Evolutionary conservation across 345 rosid species (phyloP).

Genomic region (Pugionium cornutum): DNA sequence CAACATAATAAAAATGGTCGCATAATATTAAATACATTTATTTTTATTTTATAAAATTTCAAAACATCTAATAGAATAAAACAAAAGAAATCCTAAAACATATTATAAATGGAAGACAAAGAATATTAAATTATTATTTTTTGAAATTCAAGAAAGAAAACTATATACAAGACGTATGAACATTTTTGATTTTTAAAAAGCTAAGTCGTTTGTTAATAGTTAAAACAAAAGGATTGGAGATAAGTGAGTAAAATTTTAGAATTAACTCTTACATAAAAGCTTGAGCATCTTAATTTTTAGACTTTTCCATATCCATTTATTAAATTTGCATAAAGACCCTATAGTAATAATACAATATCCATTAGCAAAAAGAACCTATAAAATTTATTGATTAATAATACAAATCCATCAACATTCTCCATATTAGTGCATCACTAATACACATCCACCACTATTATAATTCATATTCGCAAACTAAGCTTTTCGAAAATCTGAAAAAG

Average conservation of each 20-base stretch:
- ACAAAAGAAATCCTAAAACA: too few species aligned
- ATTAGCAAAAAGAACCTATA: background rate
- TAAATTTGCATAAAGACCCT: background rate
- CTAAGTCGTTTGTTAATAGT: background rate
- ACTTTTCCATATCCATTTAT: conserved; percentile 1
- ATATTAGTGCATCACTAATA: conserved; percentile 27
- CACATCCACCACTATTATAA: conserved; percentile 21
- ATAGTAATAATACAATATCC: too few species aligned
- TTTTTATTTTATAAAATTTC: too few species aligned
- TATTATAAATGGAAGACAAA: too few species aligned
- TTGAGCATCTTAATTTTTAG: conserved; percentile 12
- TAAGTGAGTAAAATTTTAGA: background rate
- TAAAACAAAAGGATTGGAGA: background rate
- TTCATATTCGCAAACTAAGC: background rate
- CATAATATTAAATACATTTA: too few species aligned
- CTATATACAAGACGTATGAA: background rate
- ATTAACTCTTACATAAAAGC: conserved; percentile 13
- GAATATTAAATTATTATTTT: too few species aligned
- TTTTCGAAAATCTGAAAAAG: background rate
- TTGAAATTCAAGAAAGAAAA: background rate
- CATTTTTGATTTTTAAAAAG: background rate
- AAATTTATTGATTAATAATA: conserved; percentile 8
- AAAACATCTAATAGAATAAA: too few species aligned
- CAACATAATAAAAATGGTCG: too few species aligned
- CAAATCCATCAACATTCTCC: conserved; percentile 19